Percentiles rank a stretch among this genome's conserved stretches.
These are phyloP conservation scores for Leccinum subgranulosum DNA, from an alignment of 768 basidiomycete species.

Conservation along the genomic window DNA sequence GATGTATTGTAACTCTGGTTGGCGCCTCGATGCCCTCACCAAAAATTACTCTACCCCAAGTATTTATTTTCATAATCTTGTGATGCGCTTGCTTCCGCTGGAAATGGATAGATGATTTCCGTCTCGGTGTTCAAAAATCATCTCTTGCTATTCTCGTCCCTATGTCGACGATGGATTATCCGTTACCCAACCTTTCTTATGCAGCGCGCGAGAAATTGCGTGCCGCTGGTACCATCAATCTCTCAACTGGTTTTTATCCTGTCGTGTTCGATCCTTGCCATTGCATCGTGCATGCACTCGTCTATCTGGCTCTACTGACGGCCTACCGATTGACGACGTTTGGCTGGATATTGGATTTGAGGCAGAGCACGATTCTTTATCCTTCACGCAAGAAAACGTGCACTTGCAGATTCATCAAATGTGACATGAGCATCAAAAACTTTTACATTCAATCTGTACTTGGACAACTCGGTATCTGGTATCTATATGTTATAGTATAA, in stretches of 20 bases:
- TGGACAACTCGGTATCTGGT: background rate
- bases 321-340: background rate
- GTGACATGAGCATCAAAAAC: background rate
- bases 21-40: background rate
- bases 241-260: background rate
- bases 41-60: background rate
- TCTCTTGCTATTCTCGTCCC: background rate
- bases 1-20: too few relatives aligned
- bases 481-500: slow-evolving; percentile 18
- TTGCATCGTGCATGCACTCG: background rate
- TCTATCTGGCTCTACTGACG: background rate
- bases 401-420: too few relatives aligned
- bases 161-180: background rate
- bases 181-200: background rate
- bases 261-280: background rate
- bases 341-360: background rate
- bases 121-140: background rate
- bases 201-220: background rate
- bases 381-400: background rate
- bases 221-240: background rate
- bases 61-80: background rate
- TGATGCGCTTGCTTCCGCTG: background rate
- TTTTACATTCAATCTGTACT: background rate
- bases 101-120: background rate
- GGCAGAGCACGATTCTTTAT: background rate